Percentiles rank a stretch among this genome's conserved stretches.
Conservation (phyloP, 2,329 filamentous ascomycete species). For the Fusarium siculi region DNA sequence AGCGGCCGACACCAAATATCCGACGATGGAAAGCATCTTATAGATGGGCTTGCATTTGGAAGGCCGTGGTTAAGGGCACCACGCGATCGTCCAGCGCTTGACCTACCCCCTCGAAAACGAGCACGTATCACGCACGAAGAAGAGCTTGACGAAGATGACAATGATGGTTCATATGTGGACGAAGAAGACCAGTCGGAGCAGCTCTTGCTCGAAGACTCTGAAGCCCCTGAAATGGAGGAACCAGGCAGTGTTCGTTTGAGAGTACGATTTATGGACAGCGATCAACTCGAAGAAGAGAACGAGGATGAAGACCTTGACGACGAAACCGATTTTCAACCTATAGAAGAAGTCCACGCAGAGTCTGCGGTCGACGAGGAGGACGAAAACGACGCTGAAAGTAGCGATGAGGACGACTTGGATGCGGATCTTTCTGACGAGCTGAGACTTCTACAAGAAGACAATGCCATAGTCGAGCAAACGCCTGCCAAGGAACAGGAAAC, state of each 20-base stretch:
- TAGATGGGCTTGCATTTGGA: conserved; percentile 89
- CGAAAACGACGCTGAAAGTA: conserved; percentile 33
- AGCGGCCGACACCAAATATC: conserved; percentile 86
- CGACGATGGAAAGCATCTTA: conserved; percentile 78
- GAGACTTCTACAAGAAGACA: conserved; percentile 39
- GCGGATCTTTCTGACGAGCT: conserved; percentile 36
- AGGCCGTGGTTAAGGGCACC: conserved; percentile 72
- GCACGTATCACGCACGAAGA: conserved; percentile 61
- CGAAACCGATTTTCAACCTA: conserved; percentile 46
- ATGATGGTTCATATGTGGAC: conserved; percentile 50
- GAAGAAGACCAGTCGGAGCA: conserved; percentile 43
- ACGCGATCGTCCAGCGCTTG: conserved; percentile 71
- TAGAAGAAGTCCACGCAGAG: background rate
- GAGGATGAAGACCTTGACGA: conserved; percentile 25
- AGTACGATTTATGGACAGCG: conserved; percentile 36
- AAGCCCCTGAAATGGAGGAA: conserved; percentile 8
- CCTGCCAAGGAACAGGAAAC: conserved; percentile 6
- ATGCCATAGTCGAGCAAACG: conserved; percentile 17
- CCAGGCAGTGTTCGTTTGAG: conserved; percentile 34
- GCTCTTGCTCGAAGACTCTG: conserved; percentile 50
- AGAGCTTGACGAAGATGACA: conserved; percentile 51
- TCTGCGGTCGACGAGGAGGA: conserved; percentile 23
- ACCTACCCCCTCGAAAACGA: conserved; percentile 79
- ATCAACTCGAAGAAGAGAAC: conserved; percentile 24
- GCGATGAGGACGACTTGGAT: conserved; percentile 20